A percentile compares a stretch with the other conserved stretches of the same genome.
Evolutionary conservation across 805 yeast species (phyloP).

Genomic region (Yarrowia phangngaensis): DNA sequence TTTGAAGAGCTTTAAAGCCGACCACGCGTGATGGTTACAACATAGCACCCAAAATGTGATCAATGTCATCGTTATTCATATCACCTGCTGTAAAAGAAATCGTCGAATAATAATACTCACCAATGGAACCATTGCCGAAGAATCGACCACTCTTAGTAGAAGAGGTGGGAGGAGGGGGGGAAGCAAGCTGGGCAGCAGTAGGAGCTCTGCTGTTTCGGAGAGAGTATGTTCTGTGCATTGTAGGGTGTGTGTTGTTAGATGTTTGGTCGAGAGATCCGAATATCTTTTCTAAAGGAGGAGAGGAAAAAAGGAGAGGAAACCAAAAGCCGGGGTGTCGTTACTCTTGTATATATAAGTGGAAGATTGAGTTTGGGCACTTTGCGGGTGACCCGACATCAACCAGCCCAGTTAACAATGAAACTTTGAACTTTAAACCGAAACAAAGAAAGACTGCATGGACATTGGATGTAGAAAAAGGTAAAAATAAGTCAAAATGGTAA

Average conservation of each 20-base stretch:
- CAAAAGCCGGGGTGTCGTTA: conserved; percentile 2
- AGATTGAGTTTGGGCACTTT: conserved; percentile 25
- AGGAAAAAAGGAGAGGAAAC: conserved; percentile 13
- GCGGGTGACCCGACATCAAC: conserved; percentile 27
- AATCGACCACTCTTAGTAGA: conserved; percentile 78
- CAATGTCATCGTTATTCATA: too few relatives aligned
- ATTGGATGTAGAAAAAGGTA: conserved; percentile 19
- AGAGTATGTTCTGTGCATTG: conserved; percentile 97
- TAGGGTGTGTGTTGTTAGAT: conserved; percentile 23
- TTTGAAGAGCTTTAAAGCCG: too few relatives aligned
- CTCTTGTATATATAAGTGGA: conserved; percentile 24
- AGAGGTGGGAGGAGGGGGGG: conserved; percentile 94
- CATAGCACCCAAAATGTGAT: too few relatives aligned
- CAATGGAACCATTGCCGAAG: conserved; percentile 71
- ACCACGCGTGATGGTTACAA: too few relatives aligned
- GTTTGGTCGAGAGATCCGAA: too few relatives aligned
- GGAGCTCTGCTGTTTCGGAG: conserved; percentile 94
- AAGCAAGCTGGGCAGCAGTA: conserved; percentile 89
- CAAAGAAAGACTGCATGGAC: conserved; percentile 19
- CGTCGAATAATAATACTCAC: conserved; percentile 24
- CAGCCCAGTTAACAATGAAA: conserved; percentile 24
- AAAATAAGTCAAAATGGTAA: conserved; percentile 14
- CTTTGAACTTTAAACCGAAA: conserved; percentile 12
- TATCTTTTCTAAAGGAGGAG: conserved; percentile 4
- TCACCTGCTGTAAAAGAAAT: too few relatives aligned